Conservation (phyloP, 176 grass and related monocot genomes). For the Chrysopogon serrulatus region DNA sequence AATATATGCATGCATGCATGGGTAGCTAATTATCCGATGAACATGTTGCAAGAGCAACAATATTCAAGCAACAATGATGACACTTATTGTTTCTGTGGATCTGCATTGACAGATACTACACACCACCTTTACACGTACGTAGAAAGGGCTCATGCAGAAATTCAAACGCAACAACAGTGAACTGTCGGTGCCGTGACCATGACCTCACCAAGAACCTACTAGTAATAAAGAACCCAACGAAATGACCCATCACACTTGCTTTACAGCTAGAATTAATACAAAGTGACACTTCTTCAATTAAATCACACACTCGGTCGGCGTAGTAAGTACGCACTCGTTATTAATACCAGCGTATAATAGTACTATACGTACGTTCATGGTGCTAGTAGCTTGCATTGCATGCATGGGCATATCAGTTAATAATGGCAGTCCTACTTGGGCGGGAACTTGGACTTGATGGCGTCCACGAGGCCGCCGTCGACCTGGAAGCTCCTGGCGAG, state of each 20-base stretch:
- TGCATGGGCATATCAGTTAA: neutral
- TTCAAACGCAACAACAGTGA: neutral
- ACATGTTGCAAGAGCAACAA: too few species aligned
- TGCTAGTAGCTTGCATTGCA: neutral
- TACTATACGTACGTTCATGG: too few species aligned
- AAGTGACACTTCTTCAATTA: too few species aligned
- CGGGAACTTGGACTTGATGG: constrained; percentile 54
- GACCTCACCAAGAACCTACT: neutral
- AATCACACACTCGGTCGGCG: too few species aligned
- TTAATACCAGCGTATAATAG: too few species aligned
- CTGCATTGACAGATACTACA: neutral
- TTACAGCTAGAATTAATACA: too few species aligned
- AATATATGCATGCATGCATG: too few species aligned
- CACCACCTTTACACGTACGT: neutral
- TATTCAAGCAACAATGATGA: too few species aligned
- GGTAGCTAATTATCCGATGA: too few species aligned
- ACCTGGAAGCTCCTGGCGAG: constrained; percentile 55
- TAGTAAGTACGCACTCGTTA: too few species aligned
- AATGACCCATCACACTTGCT: too few species aligned
- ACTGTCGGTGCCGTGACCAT: neutral
- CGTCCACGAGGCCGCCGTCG: constrained; percentile 40
- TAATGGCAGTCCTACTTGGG: neutral
- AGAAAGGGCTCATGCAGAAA: neutral
- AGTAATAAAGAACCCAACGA: neutral
- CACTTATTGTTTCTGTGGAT: too few species aligned